Percentiles rank a stretch among this genome's conserved stretches.
Conservation (phyloP, 192 early-diverging fungal genomes). For the Dimargaris verticillata region DNA sequence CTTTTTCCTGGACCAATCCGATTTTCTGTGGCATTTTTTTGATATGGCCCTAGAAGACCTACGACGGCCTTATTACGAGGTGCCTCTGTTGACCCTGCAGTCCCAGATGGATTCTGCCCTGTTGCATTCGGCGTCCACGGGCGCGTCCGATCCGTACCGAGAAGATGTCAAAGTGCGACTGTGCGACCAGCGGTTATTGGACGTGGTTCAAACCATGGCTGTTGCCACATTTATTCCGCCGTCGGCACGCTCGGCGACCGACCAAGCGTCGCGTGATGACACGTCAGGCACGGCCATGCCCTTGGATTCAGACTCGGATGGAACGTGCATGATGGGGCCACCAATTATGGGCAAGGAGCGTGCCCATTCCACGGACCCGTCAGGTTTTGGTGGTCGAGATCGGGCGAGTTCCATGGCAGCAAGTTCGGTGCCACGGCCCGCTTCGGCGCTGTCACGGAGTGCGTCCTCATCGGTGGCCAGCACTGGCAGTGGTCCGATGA, state of each 20-base stretch:
- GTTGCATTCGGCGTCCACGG: conserved; percentile 69
- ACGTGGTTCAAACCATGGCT: conserved; percentile 57
- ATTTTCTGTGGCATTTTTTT: conserved; percentile 86
- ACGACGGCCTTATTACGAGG: conserved; percentile 37
- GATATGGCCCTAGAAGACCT: conserved; percentile 71
- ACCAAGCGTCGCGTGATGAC: conserved; percentile 14
- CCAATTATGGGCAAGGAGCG: too few relatives aligned
- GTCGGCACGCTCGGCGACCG: conserved; percentile 26
- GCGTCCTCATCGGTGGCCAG: background rate
- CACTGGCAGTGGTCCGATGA: background rate
- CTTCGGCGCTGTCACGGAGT: background rate
- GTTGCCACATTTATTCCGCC: conserved; percentile 17
- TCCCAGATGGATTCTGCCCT: conserved; percentile 76
- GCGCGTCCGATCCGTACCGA: conserved; percentile 62
- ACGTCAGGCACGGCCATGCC: background rate
- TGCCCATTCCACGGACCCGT: background rate
- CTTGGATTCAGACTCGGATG: background rate
- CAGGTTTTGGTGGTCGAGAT: conserved; percentile 8
- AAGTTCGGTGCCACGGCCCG: background rate
- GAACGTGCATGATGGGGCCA: background rate
- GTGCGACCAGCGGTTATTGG: conserved; percentile 38
- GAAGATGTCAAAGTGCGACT: conserved; percentile 74
- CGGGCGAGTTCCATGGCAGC: background rate
- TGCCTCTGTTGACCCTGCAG: conserved; percentile 55
- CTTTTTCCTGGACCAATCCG: conserved; percentile 82